Evolutionary conservation across 345 rosid species (phyloP), one percentile per base, ranked within the genome.

Genomic region (Lenwebbia sp.): DNA sequence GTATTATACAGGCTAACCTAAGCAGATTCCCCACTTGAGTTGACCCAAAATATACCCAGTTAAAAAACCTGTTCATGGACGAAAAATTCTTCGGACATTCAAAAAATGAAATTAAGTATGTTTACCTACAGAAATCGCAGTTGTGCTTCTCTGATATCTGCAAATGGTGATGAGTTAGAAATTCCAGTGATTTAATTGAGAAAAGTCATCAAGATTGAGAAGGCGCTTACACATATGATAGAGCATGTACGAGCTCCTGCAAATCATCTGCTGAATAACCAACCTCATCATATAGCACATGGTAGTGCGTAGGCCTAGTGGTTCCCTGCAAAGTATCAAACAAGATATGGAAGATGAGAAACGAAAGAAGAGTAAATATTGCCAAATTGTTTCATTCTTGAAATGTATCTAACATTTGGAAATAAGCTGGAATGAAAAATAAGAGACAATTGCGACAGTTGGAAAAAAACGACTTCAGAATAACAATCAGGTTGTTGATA

Each of bases 101-200:
- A 70, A 37, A 70, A 70, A 70, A 70, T 37, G 26, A 9, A 9
- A 37, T 9, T 70, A 37, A 70, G 78, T 9, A 37, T 70, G 78
- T 70, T 70, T 89, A 95, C 98, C 98, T 2, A 95, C 94, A 60
- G 98, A 95, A 85, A 96, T 94, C 82, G 99, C 98, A 33, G 96
- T 94, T 5, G 99, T 95, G 90, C 98, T 96, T 87, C 97, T 91
- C 88, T 97, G 99, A 58, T 95, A 95, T 88, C 97, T 95, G 91
- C 86, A 90, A 86, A 41, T 53, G 86, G 62, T 25, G 33, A 60
- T 41, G 6, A 75, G n/a, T 86, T 28, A 54, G 83, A 83, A 56
- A 7, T n/a, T 41, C 22, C 41, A 41, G 41, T 60, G 13, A 41
- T 53, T 83, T n/a, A 85, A 28, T 82, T 30, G 82, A 40, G 22